phyloP scores from a whole-genome alignment of 352 stramenopile genomes.

The Globisporangium apiculatum region DNA sequence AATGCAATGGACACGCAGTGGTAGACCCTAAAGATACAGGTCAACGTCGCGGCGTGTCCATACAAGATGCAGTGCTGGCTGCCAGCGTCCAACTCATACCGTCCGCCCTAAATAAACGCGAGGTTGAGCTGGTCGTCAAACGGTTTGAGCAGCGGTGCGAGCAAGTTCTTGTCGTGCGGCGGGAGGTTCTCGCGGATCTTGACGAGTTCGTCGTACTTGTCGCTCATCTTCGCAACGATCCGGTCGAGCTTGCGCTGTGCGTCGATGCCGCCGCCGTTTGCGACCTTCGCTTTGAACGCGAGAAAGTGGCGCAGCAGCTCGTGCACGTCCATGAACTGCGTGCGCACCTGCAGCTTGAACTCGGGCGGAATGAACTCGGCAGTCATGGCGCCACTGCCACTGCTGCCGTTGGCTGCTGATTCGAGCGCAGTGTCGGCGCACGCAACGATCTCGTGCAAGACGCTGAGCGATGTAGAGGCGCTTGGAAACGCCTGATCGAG shows the following conservation, averaged over 20 bases:
- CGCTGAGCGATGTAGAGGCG: slow-evolving; percentile 39
- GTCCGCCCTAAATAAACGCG: slow-evolving; percentile 63
- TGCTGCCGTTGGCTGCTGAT: slow-evolving; percentile 22
- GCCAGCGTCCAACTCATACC: background rate
- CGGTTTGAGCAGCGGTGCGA: slow-evolving; percentile 76
- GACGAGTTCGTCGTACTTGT: slow-evolving; percentile 83
- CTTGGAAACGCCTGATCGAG: slow-evolving; percentile 54
- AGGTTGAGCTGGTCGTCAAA: slow-evolving; percentile 86
- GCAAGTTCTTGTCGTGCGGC: slow-evolving; percentile 75
- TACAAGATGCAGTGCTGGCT: too few species aligned
- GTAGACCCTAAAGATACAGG: too few species aligned
- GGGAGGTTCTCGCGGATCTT: slow-evolving; percentile 76
- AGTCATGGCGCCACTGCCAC: slow-evolving; percentile 33
- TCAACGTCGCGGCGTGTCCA: too few species aligned
- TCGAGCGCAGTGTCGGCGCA: slow-evolving; percentile 27
- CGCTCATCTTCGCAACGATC: slow-evolving; percentile 84
- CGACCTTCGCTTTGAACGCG: slow-evolving; percentile 69
- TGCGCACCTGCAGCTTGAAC: slow-evolving; percentile 85
- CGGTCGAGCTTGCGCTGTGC: slow-evolving; percentile 72
- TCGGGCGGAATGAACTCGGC: slow-evolving; percentile 77
- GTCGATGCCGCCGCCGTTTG: slow-evolving; percentile 42
- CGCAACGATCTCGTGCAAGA: slow-evolving; percentile 57
- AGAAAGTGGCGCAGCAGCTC: slow-evolving; percentile 81
- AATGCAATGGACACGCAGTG: too few species aligned
- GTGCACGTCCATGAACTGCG: slow-evolving; percentile 80